phyloP scores from a whole-genome alignment of 345 rosid species.

The Linum tenue region DNA sequence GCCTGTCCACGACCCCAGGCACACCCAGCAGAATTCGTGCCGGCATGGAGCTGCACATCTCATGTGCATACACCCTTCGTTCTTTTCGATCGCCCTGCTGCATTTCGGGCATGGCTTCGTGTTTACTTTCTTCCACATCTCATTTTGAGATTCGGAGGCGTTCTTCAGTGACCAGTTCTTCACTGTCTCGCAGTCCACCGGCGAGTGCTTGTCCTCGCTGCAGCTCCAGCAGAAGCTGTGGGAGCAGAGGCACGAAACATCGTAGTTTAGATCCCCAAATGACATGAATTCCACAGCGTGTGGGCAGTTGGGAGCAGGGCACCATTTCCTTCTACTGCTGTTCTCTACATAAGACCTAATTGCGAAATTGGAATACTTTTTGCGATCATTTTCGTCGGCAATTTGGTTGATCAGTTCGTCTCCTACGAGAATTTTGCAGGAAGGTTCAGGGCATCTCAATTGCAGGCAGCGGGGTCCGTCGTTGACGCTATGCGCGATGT shows the following conservation, averaged over 20 bases:
- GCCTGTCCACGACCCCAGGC: background rate
- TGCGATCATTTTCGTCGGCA: slow-evolving; percentile 10
- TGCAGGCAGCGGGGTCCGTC: slow-evolving; percentile 27
- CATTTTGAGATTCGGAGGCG: background rate
- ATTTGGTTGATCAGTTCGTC: slow-evolving; percentile 14
- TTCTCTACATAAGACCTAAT: slow-evolving; percentile 22
- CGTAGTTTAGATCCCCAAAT: background rate
- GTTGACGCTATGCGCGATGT: slow-evolving; percentile 19
- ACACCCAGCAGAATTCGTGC: background rate
- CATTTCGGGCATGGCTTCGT: slow-evolving; percentile 5
- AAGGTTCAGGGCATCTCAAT: slow-evolving; percentile 25
- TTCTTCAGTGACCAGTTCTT: slow-evolving; percentile 5
- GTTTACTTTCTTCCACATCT: background rate
- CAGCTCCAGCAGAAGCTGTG: slow-evolving; percentile 6
- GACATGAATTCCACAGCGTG: slow-evolving; percentile 8
- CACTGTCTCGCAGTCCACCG: slow-evolving; percentile 6
- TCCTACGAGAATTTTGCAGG: slow-evolving; percentile 17
- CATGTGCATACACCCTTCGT: slow-evolving; percentile 4
- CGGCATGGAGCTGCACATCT: background rate
- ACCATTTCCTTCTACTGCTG: slow-evolving; percentile 23
- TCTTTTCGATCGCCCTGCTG: slow-evolving; percentile 1
- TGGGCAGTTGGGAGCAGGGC: slow-evolving; percentile 27
- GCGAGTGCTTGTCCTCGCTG: background rate
- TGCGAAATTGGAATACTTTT: slow-evolving; percentile 18
- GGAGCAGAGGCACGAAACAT: slow-evolving; percentile 3